Percentiles rank a stretch among this genome's conserved stretches.
Conservation (phyloP, 192 early-diverging fungal genomes). For the Backusella mclennaniae region DNA sequence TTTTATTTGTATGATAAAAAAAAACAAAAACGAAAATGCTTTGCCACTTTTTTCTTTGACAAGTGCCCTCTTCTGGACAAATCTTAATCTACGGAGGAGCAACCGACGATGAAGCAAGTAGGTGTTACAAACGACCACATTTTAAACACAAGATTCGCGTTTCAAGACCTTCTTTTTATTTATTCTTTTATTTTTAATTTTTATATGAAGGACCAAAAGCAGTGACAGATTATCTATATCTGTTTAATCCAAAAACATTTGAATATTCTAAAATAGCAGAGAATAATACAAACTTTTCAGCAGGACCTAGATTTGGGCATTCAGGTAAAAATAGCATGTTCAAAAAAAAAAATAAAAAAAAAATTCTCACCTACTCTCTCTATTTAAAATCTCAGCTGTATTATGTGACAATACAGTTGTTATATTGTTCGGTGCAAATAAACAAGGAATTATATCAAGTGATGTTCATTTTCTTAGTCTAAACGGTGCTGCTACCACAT, state of each 20-base stretch:
- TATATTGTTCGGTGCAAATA: background rate
- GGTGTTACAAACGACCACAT: background rate
- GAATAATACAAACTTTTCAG: background rate
- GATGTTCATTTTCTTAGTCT: background rate
- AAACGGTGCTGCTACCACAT: background rate
- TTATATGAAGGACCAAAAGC: background rate
- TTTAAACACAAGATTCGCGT: background rate
- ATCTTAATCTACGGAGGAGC: conserved; percentile 10
- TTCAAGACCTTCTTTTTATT: background rate
- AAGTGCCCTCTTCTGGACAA: conserved; percentile 3
- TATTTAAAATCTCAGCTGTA: background rate
- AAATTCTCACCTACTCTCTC: background rate
- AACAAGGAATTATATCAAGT: background rate
- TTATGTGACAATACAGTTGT: conserved; percentile 2
- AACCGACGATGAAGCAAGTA: background rate
- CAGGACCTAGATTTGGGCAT: conserved; percentile 13
- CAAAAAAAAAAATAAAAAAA: background rate
- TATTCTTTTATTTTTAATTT: background rate
- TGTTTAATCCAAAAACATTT: conserved; percentile 5
- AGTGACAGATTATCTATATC: conserved; percentile 2
- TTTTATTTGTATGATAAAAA: background rate
- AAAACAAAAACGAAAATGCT: background rate
- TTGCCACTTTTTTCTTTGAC: background rate
- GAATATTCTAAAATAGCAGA: conserved; percentile 1
- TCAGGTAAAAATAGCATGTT: background rate